phyloP scores from a whole-genome alignment of 768 basidiomycete species.

The Mycena chlorophos region DNA sequence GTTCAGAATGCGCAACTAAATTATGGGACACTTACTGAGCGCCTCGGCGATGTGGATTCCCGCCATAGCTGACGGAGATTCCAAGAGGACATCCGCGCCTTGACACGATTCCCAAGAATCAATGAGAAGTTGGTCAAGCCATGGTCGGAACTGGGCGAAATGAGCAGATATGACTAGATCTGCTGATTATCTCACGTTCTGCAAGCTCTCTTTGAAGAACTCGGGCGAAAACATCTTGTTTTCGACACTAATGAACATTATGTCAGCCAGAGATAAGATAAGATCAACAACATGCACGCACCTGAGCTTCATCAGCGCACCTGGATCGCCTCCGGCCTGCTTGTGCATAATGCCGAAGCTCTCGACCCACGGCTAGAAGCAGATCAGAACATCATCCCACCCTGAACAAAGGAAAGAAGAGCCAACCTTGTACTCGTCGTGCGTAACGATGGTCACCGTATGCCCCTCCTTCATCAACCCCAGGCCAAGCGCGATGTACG shows the following conservation, averaged over 20 bases:
- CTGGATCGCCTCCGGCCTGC: slow-evolving; percentile 68
- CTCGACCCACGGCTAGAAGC: slow-evolving; percentile 47
- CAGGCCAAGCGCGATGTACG: slow-evolving; percentile 58
- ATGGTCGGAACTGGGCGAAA: no score
- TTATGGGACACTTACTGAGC: slow-evolving; percentile 42
- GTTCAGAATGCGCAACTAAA: background rate
- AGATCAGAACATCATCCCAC: background rate
- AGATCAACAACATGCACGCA: slow-evolving; percentile 11
- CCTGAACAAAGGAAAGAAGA: background rate
- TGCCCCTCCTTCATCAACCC: slow-evolving; percentile 50
- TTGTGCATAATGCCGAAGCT: slow-evolving; percentile 61
- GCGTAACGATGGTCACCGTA: slow-evolving; percentile 57
- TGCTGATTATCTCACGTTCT: slow-evolving; percentile 40
- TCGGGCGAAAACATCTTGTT: slow-evolving; percentile 70
- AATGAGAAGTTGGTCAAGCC: slow-evolving; percentile 44
- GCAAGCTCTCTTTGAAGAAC: slow-evolving; percentile 65
- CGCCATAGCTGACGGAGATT: slow-evolving; percentile 68
- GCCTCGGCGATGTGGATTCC: slow-evolving; percentile 75
- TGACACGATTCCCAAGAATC: slow-evolving; percentile 65
- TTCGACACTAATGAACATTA: slow-evolving; percentile 27
- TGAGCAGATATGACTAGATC: background rate
- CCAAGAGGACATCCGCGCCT: slow-evolving; percentile 66
- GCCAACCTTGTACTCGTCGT: slow-evolving; percentile 46
- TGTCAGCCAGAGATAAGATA: background rate
- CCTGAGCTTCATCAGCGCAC: slow-evolving; percentile 65